These are phyloP conservation scores for Noccaea bulbosa DNA, from an alignment of 345 rosid genomes.

Conservation along the genomic window DNA sequence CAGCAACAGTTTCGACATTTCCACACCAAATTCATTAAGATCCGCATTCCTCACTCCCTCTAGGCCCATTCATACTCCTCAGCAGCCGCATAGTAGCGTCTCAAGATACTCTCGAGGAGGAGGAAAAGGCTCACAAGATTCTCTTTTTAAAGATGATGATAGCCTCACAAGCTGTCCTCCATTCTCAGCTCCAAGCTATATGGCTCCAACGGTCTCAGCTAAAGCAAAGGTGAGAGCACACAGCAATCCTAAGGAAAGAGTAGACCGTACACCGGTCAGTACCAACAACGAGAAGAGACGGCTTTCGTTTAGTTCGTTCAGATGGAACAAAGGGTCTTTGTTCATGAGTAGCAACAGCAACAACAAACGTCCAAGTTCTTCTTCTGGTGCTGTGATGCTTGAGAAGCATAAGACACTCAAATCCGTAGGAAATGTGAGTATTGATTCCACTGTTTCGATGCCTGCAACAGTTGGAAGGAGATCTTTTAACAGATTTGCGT, in stretches of 20 bases:
- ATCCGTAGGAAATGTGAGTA: constrained; percentile 67
- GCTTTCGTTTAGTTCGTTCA: constrained; percentile 71
- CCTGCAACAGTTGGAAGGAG: constrained; percentile 76
- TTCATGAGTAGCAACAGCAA: constrained; percentile 59
- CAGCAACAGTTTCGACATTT: constrained; percentile 58
- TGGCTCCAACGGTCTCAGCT: constrained; percentile 82
- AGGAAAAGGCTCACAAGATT: constrained; percentile 58
- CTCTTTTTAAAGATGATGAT: constrained; percentile 87
- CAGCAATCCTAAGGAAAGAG: constrained; percentile 74
- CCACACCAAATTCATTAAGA: constrained; percentile 76
- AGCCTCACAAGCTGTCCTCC: constrained; percentile 94
- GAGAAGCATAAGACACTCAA: constrained; percentile 53
- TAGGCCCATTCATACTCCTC: constrained; percentile 56
- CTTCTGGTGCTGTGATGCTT: constrained; percentile 50
- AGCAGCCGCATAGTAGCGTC: constrained; percentile 46
- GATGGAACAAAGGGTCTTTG: constrained; percentile 76
- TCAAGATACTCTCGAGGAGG: constrained; percentile 67
- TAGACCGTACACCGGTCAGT: constrained; percentile 54
- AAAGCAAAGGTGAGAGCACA: constrained; percentile 77
- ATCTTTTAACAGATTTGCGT: constrained; percentile 95
- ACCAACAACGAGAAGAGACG: constrained; percentile 68
- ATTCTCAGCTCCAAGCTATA: constrained; percentile 84
- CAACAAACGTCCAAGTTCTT: constrained; percentile 37
- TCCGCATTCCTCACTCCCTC: constrained; percentile 56
- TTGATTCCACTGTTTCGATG: constrained; percentile 84